phyloP scores from a whole-genome alignment of 2,329 filamentous ascomycete species.

The Diplocarpon rosae region DNA sequence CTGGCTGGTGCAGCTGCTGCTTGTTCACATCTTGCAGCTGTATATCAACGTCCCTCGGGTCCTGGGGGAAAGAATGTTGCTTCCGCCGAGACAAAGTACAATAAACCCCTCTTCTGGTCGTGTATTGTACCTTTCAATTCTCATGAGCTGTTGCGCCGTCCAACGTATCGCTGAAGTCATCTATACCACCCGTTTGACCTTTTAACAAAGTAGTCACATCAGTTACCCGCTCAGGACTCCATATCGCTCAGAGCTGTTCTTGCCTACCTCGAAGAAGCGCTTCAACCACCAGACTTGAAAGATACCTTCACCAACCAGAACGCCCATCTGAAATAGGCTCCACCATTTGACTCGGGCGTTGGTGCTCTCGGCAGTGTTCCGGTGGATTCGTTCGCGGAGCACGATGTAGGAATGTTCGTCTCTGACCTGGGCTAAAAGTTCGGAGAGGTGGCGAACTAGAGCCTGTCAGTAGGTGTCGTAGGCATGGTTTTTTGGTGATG shows the following conservation, averaged over 20 bases:
- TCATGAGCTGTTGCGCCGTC: constrained; percentile 18
- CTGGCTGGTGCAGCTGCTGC: neutral
- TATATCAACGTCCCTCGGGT: neutral
- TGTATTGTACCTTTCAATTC: constrained; percentile 9
- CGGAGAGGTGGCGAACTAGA: constrained; percentile 69
- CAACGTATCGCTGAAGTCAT: constrained; percentile 5
- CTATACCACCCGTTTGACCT: constrained; percentile 56
- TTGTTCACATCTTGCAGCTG: neutral
- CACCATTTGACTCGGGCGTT: constrained; percentile 98
- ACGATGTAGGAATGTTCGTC: constrained; percentile 98
- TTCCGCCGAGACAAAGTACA: constrained; percentile 9
- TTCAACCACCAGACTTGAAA: constrained; percentile 99
- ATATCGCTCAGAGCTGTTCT: constrained; percentile 25
- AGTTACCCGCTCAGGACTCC: constrained; percentile 23
- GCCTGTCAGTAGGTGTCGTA: neutral
- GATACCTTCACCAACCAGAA: constrained; percentile 81
- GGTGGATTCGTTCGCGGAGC: constrained; percentile 85
- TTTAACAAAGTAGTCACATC: constrained; percentile 15
- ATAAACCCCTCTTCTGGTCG: constrained; percentile 5
- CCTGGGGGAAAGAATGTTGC: constrained; percentile 1
- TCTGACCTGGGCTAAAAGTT: constrained; percentile 83
- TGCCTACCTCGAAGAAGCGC: constrained; percentile 79
- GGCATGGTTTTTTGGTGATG: constrained; percentile 14
- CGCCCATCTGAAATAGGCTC: constrained; percentile 90
- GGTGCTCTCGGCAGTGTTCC: constrained; percentile 98